phyloP scores from a whole-genome alignment of 2,329 filamentous ascomycete genomes.

The Fusarium guadeloupense region DNA sequence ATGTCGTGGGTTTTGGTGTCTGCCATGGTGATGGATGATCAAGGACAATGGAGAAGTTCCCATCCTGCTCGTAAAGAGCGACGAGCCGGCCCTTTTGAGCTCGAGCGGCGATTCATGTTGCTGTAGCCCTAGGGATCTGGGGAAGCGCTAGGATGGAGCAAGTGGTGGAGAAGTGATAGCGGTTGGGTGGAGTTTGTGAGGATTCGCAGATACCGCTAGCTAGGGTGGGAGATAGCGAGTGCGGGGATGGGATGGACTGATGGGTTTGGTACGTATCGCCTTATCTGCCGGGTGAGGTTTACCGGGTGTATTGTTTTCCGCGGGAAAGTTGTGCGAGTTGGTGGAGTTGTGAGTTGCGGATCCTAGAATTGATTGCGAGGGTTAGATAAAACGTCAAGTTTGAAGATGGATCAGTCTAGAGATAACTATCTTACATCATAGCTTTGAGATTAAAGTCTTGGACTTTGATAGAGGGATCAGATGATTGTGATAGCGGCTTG shows the following conservation, averaged over 20 bases:
- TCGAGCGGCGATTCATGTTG: constrained; percentile 26
- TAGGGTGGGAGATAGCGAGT: constrained; percentile 10
- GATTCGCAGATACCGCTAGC: constrained; percentile 15
- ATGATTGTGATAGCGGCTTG: constrained; percentile 3
- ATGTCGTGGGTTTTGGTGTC: constrained; percentile 30
- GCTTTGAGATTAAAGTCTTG: constrained; percentile 1
- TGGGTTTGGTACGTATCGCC: neutral
- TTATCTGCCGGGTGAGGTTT: constrained; percentile 15
- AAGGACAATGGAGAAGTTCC: neutral
- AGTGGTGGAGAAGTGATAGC: constrained; percentile 36
- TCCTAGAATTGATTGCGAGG: constrained; percentile 26
- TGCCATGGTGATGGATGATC: constrained; percentile 20
- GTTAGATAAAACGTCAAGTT: constrained; percentile 25
- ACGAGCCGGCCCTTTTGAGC: constrained; percentile 27
- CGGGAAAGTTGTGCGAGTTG: constrained; percentile 13
- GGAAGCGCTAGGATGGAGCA: constrained; percentile 20
- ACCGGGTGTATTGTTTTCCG: constrained; percentile 24
- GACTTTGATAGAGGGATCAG: neutral
- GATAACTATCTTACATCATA: constrained; percentile 8
- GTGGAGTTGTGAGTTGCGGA: constrained; percentile 2
- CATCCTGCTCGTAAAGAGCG: constrained; percentile 5
- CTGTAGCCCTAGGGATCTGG: constrained; percentile 28
- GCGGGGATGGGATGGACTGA: constrained; percentile 15
- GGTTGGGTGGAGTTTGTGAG: neutral
- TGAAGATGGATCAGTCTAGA: constrained; percentile 10